Conservation (phyloP, 306 rosid genomes). For the Begonia masoniana region DNA sequence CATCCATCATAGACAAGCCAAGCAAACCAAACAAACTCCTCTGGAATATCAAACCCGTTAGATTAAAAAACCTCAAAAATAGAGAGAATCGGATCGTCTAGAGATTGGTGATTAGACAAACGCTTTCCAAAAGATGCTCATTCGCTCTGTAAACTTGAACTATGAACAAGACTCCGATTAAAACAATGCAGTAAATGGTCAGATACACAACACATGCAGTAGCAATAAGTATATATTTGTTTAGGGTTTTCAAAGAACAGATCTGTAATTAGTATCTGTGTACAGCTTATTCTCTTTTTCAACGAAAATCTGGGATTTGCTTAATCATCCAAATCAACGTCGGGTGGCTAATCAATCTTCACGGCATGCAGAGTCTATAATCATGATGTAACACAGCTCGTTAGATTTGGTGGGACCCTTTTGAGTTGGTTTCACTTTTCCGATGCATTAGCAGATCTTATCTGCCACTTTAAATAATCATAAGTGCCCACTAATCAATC, state of each 20-base stretch:
- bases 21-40: slow-evolving; percentile 13
- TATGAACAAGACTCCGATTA: slow-evolving; percentile 19
- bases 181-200: slow-evolving; percentile 37
- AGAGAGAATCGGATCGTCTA: slow-evolving; percentile 53
- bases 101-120: slow-evolving; percentile 39
- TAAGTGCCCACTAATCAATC: slow-evolving; percentile 18
- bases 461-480: slow-evolving; percentile 12
- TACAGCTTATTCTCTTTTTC: neutral
- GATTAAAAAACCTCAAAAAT: slow-evolving; percentile 11
- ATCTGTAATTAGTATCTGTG: too few relatives aligned
- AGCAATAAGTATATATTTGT: too few relatives aligned
- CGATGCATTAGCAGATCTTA: slow-evolving; percentile 33
- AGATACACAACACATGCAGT: slow-evolving; percentile 16
- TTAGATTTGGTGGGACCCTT: slow-evolving; percentile 81
- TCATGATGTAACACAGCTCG: slow-evolving; percentile 52
- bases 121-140: slow-evolving; percentile 15
- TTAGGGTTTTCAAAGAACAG: too few relatives aligned
- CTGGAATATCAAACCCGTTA: slow-evolving; percentile 4
- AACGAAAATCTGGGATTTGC: slow-evolving; percentile 47
- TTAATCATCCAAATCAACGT: slow-evolving; percentile 13
- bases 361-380: slow-evolving; percentile 11
- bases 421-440: slow-evolving; percentile 30
- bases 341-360: too few relatives aligned
- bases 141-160: slow-evolving; percentile 1
- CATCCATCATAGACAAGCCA: slow-evolving; percentile 23